Percentiles rank a stretch among this genome's conserved stretches.
Evolutionary conservation across 768 basidiomycete genomes (phyloP).

Genomic region (Suillus weaverae): DNA sequence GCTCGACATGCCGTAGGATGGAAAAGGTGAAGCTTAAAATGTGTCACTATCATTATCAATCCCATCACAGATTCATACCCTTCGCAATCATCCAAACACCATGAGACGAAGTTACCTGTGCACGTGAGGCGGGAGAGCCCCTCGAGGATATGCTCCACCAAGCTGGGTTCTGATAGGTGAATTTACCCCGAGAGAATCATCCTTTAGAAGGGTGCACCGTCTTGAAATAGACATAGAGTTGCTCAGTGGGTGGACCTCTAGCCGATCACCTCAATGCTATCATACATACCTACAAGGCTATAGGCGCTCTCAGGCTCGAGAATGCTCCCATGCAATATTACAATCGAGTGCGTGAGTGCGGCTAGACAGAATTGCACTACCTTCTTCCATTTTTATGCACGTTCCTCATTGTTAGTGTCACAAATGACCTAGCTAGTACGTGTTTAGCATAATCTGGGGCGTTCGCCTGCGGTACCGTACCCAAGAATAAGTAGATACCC

Average conservation of each 20-base stretch:
- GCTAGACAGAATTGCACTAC: slow-evolving; percentile 5
- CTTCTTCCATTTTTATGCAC: not conserved
- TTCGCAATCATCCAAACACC: not conserved
- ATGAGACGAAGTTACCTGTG: not conserved
- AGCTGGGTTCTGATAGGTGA: not conserved
- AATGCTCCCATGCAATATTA: slow-evolving; percentile 24
- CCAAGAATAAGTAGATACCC: slow-evolving; percentile 14
- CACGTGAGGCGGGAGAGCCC: not conserved
- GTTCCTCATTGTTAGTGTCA: slow-evolving; percentile 1
- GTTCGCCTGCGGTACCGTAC: slow-evolving; percentile 18
- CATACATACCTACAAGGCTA: slow-evolving; percentile 5
- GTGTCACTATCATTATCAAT: not conserved
- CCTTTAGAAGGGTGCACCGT: not conserved
- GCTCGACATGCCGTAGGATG: slow-evolving; percentile 11
- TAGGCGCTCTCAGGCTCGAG: slow-evolving; percentile 21
- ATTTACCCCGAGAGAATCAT: not conserved
- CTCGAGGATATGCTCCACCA: not conserved
- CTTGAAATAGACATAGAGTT: slow-evolving; percentile 4
- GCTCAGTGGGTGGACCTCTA: not conserved
- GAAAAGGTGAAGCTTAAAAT: slow-evolving; percentile 20
- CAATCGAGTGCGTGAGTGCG: slow-evolving; percentile 20
- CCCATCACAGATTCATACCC: not conserved
- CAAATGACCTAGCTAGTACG: slow-evolving; percentile 7
- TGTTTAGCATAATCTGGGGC: slow-evolving; percentile 12
- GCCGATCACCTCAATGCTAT: slow-evolving; percentile 12